Percentiles rank a stretch among this genome's conserved stretches.
Evolutionary conservation across 108 stramenopile genomes (phyloP).

Genomic region (Cyclostephanos tholiformis): DNA sequence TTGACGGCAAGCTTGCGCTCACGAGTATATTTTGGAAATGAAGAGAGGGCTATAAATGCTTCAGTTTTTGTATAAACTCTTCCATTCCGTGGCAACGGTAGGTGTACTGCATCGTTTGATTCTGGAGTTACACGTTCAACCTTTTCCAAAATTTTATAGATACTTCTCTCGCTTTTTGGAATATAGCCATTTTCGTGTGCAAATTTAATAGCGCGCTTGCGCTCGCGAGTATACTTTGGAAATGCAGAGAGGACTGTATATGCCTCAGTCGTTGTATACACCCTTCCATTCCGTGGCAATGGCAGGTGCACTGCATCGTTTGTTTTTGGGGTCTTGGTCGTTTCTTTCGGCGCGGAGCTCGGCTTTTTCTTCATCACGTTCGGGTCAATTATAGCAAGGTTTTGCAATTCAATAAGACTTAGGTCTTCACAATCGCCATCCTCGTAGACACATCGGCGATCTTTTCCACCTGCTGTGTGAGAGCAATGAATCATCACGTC

Average conservation of each 20-base stretch:
- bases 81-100: slow-evolving; percentile 15
- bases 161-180: slow-evolving; percentile 11
- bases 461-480: slow-evolving; percentile 14
- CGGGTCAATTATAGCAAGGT: slow-evolving; percentile 16
- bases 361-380: slow-evolving; percentile 9
- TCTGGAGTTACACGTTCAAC: background rate
- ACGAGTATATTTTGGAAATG: background rate
- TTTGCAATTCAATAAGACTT: slow-evolving; percentile 24
- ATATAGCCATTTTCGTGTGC: background rate
- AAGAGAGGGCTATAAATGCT: slow-evolving; percentile 6
- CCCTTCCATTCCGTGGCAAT: slow-evolving; percentile 9
- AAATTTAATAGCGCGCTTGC: background rate
- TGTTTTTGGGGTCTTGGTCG: background rate
- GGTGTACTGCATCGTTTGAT: background rate
- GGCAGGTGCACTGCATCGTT: background rate
- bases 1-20: slow-evolving; percentile 5
- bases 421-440: slow-evolving; percentile 51
- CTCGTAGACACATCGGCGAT: slow-evolving; percentile 42
- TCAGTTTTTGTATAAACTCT: slow-evolving; percentile 5
- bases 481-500: background rate
- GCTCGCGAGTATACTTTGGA: slow-evolving; percentile 6
- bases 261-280: slow-evolving; percentile 9
- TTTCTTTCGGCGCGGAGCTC: background rate
- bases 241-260: slow-evolving; percentile 3
- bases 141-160: slow-evolving; percentile 1